phyloP scores from a whole-genome alignment of 306 rosid genomes.

The Cicer bijugum region DNA sequence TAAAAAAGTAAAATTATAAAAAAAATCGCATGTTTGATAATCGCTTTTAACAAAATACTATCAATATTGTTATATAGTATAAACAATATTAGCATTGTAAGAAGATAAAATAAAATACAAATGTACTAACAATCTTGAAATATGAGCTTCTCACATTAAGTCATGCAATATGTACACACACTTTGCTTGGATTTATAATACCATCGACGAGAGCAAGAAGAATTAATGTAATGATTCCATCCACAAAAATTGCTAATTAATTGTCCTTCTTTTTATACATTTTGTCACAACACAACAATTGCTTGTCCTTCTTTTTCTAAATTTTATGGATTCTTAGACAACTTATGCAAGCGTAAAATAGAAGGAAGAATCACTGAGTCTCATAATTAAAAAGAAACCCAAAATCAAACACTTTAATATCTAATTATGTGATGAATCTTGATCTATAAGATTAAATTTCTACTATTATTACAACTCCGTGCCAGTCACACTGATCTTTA shows the following conservation, averaged over 20 bases:
- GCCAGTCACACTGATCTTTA: slow-evolving; percentile 1
- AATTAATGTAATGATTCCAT: slow-evolving; percentile 6
- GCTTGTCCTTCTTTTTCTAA: slow-evolving; percentile 6
- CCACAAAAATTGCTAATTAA: slow-evolving; percentile 1
- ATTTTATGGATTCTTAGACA: slow-evolving; percentile 30
- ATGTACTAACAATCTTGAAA: too few species aligned
- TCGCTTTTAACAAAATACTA: too few species aligned
- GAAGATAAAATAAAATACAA: too few species aligned
- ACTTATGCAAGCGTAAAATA: slow-evolving; percentile 41
- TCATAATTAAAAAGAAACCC: not conserved
- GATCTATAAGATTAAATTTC: slow-evolving; percentile 33
- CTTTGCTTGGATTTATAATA: too few species aligned
- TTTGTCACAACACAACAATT: slow-evolving; percentile 1
- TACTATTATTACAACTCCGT: not conserved
- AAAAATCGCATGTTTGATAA: too few species aligned
- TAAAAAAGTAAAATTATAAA: too few species aligned
- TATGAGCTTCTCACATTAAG: too few species aligned
- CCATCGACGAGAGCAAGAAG: not conserved
- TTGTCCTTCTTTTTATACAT: not conserved
- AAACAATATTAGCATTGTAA: too few species aligned
- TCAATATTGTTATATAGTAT: too few species aligned
- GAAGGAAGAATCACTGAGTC: slow-evolving; percentile 46
- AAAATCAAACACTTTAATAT: slow-evolving; percentile 31
- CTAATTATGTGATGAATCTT: slow-evolving; percentile 19
- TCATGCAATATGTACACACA: too few species aligned